Evolutionary conservation across 257 asterid species (phyloP).

Genomic region (Plantago ovata): DNA sequence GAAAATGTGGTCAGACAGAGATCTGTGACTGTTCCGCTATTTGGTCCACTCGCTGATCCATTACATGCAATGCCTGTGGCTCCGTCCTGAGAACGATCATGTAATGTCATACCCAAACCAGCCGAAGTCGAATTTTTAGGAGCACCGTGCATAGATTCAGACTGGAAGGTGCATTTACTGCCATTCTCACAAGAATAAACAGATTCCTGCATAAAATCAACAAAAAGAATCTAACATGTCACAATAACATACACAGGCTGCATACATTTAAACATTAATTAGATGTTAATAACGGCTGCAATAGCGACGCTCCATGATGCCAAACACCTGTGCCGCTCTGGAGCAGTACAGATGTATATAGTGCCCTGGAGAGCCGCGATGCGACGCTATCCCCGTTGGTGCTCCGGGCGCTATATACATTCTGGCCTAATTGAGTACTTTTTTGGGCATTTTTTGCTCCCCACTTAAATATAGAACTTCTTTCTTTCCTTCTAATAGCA

Average conservation of each 20-base stretch:
- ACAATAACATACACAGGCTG: not conserved
- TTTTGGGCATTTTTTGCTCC: no score
- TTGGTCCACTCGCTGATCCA: slow-evolving; percentile 34
- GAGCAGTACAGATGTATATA: no score
- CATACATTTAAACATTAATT: no score
- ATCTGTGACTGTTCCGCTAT: slow-evolving; percentile 31
- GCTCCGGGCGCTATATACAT: no score
- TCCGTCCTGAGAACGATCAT: slow-evolving; percentile 22
- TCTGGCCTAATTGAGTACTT: no score
- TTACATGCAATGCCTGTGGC: slow-evolving; percentile 21
- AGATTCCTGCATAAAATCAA: slow-evolving; percentile 41
- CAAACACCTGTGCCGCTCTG: no score
- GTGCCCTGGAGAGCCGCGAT: no score
- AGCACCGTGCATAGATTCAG: slow-evolving; percentile 22
- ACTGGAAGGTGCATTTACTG: slow-evolving; percentile 29
- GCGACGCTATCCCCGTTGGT: no score
- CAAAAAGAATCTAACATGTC: slow-evolving; percentile 1
- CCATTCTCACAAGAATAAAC: slow-evolving; percentile 36
- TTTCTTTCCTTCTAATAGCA: no score
- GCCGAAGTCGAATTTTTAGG: slow-evolving; percentile 21
- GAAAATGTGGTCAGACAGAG: slow-evolving; percentile 42
- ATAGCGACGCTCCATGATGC: no score
- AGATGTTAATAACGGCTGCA: no score
- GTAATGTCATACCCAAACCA: not conserved
- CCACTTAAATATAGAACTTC: no score